Base-by-base conservation (phyloP, 306 rosid species). In the Quillaja saponaria region DNA sequence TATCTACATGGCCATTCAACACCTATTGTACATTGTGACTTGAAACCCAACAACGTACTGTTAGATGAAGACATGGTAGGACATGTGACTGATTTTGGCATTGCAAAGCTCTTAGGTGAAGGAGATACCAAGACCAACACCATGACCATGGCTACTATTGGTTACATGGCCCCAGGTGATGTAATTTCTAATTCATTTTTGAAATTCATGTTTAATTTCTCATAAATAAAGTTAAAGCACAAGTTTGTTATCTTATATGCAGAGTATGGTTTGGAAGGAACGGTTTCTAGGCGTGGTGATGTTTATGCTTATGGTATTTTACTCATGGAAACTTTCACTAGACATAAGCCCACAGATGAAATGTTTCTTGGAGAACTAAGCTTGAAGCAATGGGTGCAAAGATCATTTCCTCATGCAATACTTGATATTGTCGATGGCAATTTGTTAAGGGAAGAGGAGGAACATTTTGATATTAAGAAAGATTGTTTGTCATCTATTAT, bases 241-340 rank as follows among this genome's bases (percentile, higher is more conserved):
- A 1, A 6, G 11, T 5, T 39, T 5, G 2, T 39, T 13, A 6
- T 39, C 12, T 39, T 39, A 10, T 39, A 48, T 10, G 13, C 55
- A 55, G 72, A 67, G 13, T 67, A 42, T 57, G 64, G 72, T 8
- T n/a, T 13, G 25, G 57, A 55, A 40, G 47, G 63, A 33, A 19
- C 13, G 0, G 56, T 56, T 13, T 16, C 72, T 2, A 33, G 17
- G 6, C 11, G 10, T 17, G 50, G 58, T 8, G 72, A 67, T 47
- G 72, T 47, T n/a, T 67, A 56, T 3, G 56, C 57, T 5, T 67
- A 17, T 34, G 72, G 72, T 9, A 56, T 55, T 8, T 1, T 67
- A 17, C 5, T 66, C 0, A 3, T 55, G 55, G 71, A 55, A 41
- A 44, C 47, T 15, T 54, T 55, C 45, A 66, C 63, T 1, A n/a